Evolutionary conservation across 495 filamentous ascomycete genomes (phyloP).

Genomic region (Thermochaetoides thermophila): DNA sequence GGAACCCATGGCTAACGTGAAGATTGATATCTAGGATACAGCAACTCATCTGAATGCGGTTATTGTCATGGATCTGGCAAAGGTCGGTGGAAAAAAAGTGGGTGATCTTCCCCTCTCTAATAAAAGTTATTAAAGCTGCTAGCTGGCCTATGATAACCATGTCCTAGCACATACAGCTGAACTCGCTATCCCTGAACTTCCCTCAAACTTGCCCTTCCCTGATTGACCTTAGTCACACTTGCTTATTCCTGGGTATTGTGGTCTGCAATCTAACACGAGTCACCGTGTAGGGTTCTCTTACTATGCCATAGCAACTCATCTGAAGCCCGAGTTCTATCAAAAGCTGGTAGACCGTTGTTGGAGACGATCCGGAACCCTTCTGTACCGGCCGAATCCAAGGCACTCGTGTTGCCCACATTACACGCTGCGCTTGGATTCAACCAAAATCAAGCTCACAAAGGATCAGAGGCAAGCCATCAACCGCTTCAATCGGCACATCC

Average conservation of each 20-base stretch:
- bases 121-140: no score
- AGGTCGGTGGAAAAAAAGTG: constrained; percentile 30
- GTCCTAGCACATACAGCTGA: no score
- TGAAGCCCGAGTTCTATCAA: constrained; percentile 66
- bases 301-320: constrained; percentile 53
- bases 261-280: constrained; percentile 8
- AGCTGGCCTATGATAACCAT: no score
- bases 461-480: constrained; percentile 82
- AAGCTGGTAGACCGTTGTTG: constrained; percentile 73
- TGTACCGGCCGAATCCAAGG: constrained; percentile 79
- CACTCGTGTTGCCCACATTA: constrained; percentile 92
- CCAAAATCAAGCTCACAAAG: constrained; percentile 51
- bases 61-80: constrained; percentile 32
- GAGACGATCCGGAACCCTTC: constrained; percentile 68
- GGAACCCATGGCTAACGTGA: no score
- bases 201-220: no score
- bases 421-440: constrained; percentile 69
- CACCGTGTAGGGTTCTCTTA: constrained; percentile 57
- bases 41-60: constrained; percentile 33
- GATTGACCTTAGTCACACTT: no score
- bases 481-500: constrained; percentile 74
- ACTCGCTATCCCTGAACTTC: no score
- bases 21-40: constrained; percentile 23
- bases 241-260: no score
- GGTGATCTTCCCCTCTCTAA: constrained; percentile 12